Base-by-base conservation (phyloP, 345 rosid genomes). In the Carallia brachiata region DNA sequence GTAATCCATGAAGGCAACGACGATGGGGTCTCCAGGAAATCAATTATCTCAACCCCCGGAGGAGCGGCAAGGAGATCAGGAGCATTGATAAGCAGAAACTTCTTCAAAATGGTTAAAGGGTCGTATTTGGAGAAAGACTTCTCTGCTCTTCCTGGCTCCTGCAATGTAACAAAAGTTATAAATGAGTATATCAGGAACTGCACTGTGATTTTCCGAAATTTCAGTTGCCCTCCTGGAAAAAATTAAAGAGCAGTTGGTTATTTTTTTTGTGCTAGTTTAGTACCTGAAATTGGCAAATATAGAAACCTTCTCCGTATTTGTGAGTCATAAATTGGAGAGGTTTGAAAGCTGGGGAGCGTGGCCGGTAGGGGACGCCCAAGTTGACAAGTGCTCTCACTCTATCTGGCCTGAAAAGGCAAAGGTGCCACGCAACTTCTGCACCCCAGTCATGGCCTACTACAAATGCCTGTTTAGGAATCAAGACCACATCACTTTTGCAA, bases 401-500 rank as follows among this genome's bases (percentile, higher is more conserved):
- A 27, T 74, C 79, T 17, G 83, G 81, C 71, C 86, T 72, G 28
- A 82, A 73, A 40, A 77, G 74, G 72, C 72, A 71, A 61, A 67
- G 62, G 54, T 71, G 28, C 73, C 71, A 65, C 9, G 76, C 72
- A 44, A 72, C 31, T 48, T 65, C 62, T n/a, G 77, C 75, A 34
- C 77, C 74, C 73, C 63, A 65, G 57, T 72, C 79, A 5, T 72
- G 77, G 2, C 74, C 77, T 36, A 63, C 80, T 34, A 72, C 75
- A 34, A 54, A 72, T 60, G 76, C 80, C 78, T 70, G 56, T 52
- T 36, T 36, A 44, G 16, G 44, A 7, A 55, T 37, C 53, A 62
- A 30, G 54, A 62, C 66, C 66, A 55, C 66, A 39, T 54, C 6
- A 2, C 61, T 1, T 66, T 28, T n/a, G 52, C 36, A 47, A 23